Conservation (phyloP, 257 asterid genomes). For the Scutellaria baicalensis region DNA sequence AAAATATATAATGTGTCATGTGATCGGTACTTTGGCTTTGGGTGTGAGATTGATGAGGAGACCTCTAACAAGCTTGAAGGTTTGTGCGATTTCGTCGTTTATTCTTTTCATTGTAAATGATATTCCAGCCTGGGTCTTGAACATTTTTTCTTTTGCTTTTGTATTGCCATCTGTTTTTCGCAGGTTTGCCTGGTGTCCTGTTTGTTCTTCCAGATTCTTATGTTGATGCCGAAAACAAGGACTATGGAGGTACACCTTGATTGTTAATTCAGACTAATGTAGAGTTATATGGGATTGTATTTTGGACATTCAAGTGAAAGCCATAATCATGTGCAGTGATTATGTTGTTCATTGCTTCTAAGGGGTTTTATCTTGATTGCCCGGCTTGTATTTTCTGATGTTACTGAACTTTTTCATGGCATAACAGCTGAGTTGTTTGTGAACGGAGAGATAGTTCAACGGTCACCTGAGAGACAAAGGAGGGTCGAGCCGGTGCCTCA, state of each 20-base stretch:
- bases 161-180: neutral
- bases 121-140: neutral
- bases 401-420: neutral
- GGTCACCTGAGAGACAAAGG: slow-evolving; percentile 95
- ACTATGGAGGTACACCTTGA: slow-evolving; percentile 68
- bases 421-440: slow-evolving; percentile 76
- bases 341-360: neutral
- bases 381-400: neutral
- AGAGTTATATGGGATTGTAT: neutral
- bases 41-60: slow-evolving; percentile 96
- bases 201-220: slow-evolving; percentile 98
- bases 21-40: slow-evolving; percentile 89
- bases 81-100: slow-evolving; percentile 12
- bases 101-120: neutral
- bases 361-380: too few relatives aligned
- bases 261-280: neutral
- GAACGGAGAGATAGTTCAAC: slow-evolving; percentile 85
- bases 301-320: neutral
- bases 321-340: too few relatives aligned
- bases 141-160: neutral
- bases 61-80: slow-evolving; percentile 97
- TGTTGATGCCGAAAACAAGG: slow-evolving; percentile 95
- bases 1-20: slow-evolving; percentile 92
- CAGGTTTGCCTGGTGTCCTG: slow-evolving; percentile 93
- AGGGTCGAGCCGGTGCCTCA: slow-evolving; percentile 94